Evolutionary conservation across 148 eudicot species (phyloP), one percentile per base, ranked within the genome.

Genomic region (Chenopodium album): DNA sequence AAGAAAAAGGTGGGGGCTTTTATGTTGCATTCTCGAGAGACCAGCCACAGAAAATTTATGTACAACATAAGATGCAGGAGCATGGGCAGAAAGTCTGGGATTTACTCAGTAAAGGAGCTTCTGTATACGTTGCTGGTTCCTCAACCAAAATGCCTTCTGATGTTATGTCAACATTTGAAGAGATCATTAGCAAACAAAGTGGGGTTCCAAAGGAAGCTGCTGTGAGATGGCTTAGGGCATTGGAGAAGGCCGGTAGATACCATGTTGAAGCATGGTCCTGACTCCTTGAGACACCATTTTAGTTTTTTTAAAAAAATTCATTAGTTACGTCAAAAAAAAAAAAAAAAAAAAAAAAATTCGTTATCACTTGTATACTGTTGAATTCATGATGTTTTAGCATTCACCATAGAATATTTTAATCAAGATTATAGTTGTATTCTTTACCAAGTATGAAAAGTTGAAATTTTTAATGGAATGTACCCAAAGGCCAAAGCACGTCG

Each of bases 211-310:
- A 83, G 76, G 96, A 95, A 85, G 88, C 82, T 70, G 96, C 94
- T 32, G 82, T 85, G 41, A 82, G 88, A 86, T 95, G 97, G 97
- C 88, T 93, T 67, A 78, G 91, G 80, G 89, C 89, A n/a, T 81
- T 93, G 82, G 98, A 92, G 84, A 95, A 87, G 91, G 93, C 96
- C n/a, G 96, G 97, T 64, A 89, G 88, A 88, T 95, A 95, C 85
- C 88, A 91, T 84, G 96, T 95, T 47, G 98, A 95, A 85, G 96
- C 96, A 16, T 93, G 98, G 96, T 92, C 93, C 59, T 23, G 23
- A 26, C 26, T 26, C 26, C 26, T 26, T 26, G 26, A 32, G 50
- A 62, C 16, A 7, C 16, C 34, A 28, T 67, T 29, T 2, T 66
- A 28, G 70, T 29, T 26, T 6, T 37, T 37, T 37, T 32, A 32